phyloP scores from a whole-genome alignment of 2,329 filamentous ascomycete genomes.

The Metarhizium rileyi region DNA sequence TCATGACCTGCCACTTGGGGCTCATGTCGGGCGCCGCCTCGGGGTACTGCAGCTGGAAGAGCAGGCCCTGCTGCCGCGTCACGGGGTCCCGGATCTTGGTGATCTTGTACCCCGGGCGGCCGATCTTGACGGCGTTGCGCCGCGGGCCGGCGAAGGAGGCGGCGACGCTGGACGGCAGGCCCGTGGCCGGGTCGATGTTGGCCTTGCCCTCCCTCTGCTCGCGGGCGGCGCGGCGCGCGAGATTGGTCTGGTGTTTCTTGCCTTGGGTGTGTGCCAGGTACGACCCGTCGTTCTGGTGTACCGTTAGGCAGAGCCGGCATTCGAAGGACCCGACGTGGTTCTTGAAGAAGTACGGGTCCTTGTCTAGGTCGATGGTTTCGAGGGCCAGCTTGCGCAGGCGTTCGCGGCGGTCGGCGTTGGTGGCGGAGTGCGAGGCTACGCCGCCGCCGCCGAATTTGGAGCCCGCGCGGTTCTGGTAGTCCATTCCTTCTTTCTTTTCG shows the following conservation, averaged over 20 bases:
- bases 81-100: conserved; percentile 88
- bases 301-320: conserved; percentile 90
- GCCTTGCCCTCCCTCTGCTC: conserved; percentile 82
- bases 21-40: conserved; percentile 68
- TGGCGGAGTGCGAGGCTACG: conserved; percentile 85
- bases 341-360: conserved; percentile 99
- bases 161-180: conserved; percentile 64
- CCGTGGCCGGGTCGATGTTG: conserved; percentile 57
- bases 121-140: conserved; percentile 87
- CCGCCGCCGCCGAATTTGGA: conserved; percentile 97
- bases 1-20: conserved; percentile 93
- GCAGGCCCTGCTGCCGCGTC: conserved; percentile 75
- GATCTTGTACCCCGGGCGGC: conserved; percentile 93
- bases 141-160: conserved; percentile 60
- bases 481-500: conserved; percentile 35
- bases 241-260: conserved; percentile 97
- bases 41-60: conserved; percentile 96
- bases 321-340: conserved; percentile 98
- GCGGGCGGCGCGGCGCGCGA: conserved; percentile 88
- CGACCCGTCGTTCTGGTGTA: conserved; percentile 97
- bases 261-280: conserved; percentile 98
- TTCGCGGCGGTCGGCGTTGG: conserved; percentile 94
- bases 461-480: conserved; percentile 84
- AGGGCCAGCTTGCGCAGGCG: conserved; percentile 95
- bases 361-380: conserved; percentile 97